Percentiles rank a stretch among this genome's conserved stretches.
Evolutionary conservation across 2,329 filamentous ascomycete genomes (phyloP).

Genomic region (Penicillium sp.): DNA sequence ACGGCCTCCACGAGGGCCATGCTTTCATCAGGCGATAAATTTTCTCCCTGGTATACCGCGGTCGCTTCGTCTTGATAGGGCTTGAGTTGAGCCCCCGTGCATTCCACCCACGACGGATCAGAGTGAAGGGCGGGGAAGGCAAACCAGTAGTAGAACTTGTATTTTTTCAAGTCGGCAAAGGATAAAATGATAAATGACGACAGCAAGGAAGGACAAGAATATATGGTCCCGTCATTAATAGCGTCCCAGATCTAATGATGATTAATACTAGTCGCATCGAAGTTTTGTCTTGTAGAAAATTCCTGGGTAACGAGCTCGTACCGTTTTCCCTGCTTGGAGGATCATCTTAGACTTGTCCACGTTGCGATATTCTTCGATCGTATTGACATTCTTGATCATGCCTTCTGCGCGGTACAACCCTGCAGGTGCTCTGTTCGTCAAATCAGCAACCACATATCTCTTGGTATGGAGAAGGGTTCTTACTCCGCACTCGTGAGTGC

Average conservation of each 20-base stretch:
- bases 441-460: slow-evolving; percentile 7
- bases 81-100: slow-evolving; percentile 26
- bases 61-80: slow-evolving; percentile 2
- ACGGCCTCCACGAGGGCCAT: slow-evolving; percentile 77
- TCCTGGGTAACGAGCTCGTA: slow-evolving; percentile 40
- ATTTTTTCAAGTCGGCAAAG: slow-evolving; percentile 95
- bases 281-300: background rate
- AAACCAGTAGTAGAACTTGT: slow-evolving; percentile 98
- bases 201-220: slow-evolving; percentile 87
- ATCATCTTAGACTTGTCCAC: slow-evolving; percentile 78
- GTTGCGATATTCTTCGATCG: slow-evolving; percentile 86
- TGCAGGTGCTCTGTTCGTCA: slow-evolving; percentile 59
- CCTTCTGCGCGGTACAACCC: slow-evolving; percentile 83
- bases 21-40: slow-evolving; percentile 68
- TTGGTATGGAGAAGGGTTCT: slow-evolving; percentile 33
- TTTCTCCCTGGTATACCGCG: slow-evolving; percentile 25
- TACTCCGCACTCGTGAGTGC: slow-evolving; percentile 82
- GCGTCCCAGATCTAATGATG: slow-evolving; percentile 83
- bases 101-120: slow-evolving; percentile 70
- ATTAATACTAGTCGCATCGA: slow-evolving; percentile 5
- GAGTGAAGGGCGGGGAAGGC: slow-evolving; percentile 93
- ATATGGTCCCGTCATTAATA: slow-evolving; percentile 94
- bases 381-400: slow-evolving; percentile 94
- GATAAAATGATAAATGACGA: slow-evolving; percentile 87
- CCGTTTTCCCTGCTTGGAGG: slow-evolving; percentile 75